These are phyloP conservation scores for Pinus taeda DNA, from an alignment of 75 land plant species.

Conservation along the genomic window DNA sequence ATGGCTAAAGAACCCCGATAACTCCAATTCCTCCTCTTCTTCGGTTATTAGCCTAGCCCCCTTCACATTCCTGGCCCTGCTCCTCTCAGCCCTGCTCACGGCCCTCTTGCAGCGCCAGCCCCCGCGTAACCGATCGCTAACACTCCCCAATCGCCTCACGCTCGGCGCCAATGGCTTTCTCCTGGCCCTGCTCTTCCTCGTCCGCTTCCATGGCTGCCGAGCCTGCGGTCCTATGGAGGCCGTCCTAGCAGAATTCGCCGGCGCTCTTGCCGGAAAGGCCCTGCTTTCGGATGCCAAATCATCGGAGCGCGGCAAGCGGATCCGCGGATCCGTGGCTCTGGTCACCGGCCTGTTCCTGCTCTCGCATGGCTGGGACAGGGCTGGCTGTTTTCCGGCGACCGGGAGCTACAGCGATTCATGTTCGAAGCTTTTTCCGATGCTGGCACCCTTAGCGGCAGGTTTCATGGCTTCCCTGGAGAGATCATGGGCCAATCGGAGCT, in stretches of 20 bases:
- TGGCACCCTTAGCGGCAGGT: constrained; percentile 57
- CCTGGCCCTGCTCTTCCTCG: constrained; percentile 31
- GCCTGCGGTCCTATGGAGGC: constrained; percentile 58
- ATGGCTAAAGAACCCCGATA: no score
- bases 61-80: constrained; percentile 43
- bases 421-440: constrained; percentile 32
- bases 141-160: not conserved
- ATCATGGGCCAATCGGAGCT: constrained; percentile 27
- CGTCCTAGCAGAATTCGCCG: constrained; percentile 67
- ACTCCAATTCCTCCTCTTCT: constrained; percentile 30
- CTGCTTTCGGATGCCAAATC: not conserved
- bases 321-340: constrained; percentile 29
- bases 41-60: constrained; percentile 24
- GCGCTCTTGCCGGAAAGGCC: constrained; percentile 41
- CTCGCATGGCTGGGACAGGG: constrained; percentile 66
- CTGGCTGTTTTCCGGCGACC: constrained; percentile 17
- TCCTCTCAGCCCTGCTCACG: constrained; percentile 28
- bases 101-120: not conserved
- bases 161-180: constrained; percentile 15
- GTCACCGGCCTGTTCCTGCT: constrained; percentile 39
- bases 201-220: constrained; percentile 28
- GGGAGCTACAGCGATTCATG: constrained; percentile 14
- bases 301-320: not conserved
- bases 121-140: constrained; percentile 1
- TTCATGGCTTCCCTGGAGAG: constrained; percentile 46